Evolutionary conservation across 352 stramenopile genomes (phyloP), one percentile per base, ranked within the genome.

Genomic region (Saprolegnia parasitica): DNA sequence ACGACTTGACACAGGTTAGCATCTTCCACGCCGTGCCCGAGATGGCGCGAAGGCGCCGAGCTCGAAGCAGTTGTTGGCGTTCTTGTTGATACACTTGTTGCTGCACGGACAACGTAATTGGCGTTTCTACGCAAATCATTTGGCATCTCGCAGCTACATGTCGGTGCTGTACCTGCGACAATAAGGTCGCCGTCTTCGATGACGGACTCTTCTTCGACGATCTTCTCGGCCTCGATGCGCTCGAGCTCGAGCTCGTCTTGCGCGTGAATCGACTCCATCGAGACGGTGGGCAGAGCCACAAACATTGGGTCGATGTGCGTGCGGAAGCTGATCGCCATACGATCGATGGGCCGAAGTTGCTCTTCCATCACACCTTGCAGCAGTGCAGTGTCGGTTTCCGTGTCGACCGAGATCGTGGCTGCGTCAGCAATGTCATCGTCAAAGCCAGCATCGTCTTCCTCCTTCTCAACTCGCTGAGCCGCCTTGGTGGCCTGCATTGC

Each of bases 241-340:
- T 88, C 83, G 3, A 91, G 79, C 45, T 91, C 82, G 37, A 90
- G 35, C 56, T 96, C 89, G 29, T 96, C 93, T 74, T 98, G 95
- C 57, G 66, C 72, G 11, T 76, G 66, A 21, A 54, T 39, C 37
- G 29, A 20, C n/a, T 76, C 71, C 49, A 37, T 18, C 4, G 35
- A 18, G 5, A 32, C 35, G n/a, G 42, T 23, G 21, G 39, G 47
- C 15, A 24, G 39, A 15, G 18, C 42, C 42, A 49, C 42, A 56
- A 61, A 49, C 62, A 68, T 23, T 37, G 47, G 47, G 26, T 68
- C 62, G 20, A 29, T 54, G 13, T 20, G 60, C 46, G 23, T 45
- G 13, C 47, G 50, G 24, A 50, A 68, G 15, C 23, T 10, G 15
- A 61, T 61, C 8, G 62, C 47, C 16, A 60, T 49, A 18, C 35